These are phyloP conservation scores for Ophiostoma perfectum DNA, from an alignment of 2,329 filamentous ascomycete genomes.

Conservation along the genomic window DNA sequence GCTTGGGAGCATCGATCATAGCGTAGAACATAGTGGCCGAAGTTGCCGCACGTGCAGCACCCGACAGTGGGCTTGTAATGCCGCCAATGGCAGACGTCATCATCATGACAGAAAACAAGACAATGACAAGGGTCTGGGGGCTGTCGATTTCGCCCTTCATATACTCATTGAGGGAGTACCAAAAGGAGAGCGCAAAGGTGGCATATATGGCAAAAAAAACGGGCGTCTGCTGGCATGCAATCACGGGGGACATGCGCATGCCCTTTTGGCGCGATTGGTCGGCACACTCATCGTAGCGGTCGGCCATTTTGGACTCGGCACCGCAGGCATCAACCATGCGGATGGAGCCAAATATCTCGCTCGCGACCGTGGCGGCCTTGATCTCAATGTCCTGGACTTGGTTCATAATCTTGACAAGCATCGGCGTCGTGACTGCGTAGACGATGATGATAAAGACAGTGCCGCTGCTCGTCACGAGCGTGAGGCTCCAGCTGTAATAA, in stretches of 20 bases:
- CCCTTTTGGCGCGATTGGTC: slow-evolving; percentile 42
- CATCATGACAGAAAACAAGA: slow-evolving; percentile 55
- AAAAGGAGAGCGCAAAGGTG: slow-evolving; percentile 55
- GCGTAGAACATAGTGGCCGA: slow-evolving; percentile 53
- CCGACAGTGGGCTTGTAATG: slow-evolving; percentile 52
- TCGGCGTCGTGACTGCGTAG: slow-evolving; percentile 46
- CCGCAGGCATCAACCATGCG: slow-evolving; percentile 59
- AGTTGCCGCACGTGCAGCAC: slow-evolving; percentile 49
- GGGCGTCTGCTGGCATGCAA: slow-evolving; percentile 32
- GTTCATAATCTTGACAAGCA: slow-evolving; percentile 49
- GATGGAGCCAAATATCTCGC: slow-evolving; percentile 53
- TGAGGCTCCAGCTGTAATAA: slow-evolving; percentile 52
- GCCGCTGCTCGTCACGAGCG: slow-evolving; percentile 53
- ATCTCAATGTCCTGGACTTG: slow-evolving; percentile 46
- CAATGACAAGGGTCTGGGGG: slow-evolving; percentile 49
- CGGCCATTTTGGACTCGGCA: slow-evolving; percentile 50
- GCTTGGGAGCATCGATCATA: slow-evolving; percentile 43
- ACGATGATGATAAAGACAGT: slow-evolving; percentile 50
- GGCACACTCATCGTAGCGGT: slow-evolving; percentile 51
- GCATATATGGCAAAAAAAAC: slow-evolving; percentile 33
- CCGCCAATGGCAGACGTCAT: slow-evolving; percentile 51
- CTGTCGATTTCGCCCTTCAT: slow-evolving; percentile 42
- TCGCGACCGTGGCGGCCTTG: slow-evolving; percentile 53
- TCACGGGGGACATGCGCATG: slow-evolving; percentile 30
- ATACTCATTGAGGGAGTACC: slow-evolving; percentile 54